A percentile compares a stretch with the other conserved stretches of the same genome.
Evolutionary conservation across 2,329 filamentous ascomycete genomes (phyloP).

Genomic region (Sphaerulina musiva): DNA sequence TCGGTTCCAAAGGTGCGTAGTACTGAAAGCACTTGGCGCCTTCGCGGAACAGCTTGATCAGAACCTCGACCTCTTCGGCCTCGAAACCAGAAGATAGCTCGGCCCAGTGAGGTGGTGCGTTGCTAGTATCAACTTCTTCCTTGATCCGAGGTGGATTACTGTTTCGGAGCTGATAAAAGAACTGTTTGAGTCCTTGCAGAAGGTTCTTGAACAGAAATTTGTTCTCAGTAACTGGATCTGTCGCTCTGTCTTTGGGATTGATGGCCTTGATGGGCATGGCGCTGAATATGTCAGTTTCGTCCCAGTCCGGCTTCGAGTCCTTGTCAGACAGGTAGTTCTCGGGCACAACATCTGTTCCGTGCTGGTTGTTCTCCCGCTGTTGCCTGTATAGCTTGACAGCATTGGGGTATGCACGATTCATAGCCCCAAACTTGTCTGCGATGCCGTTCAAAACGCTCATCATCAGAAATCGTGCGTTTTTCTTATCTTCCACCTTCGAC

Average conservation of each 20-base stretch:
- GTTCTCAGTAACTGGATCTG: conserved; percentile 90
- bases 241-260: conserved; percentile 79
- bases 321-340: conserved; percentile 83
- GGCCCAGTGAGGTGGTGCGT: conserved; percentile 82
- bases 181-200: conserved; percentile 90
- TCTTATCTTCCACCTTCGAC: conserved; percentile 84
- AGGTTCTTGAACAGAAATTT: conserved; percentile 97
- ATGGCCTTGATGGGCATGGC: conserved; percentile 95
- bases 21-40: conserved; percentile 95
- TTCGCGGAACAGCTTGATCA: conserved; percentile 95
- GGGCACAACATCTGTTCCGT: conserved; percentile 41
- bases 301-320: conserved; percentile 81
- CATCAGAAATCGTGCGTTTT: conserved; percentile 87
- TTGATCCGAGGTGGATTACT: conserved; percentile 64
- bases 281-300: conserved; percentile 94
- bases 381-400: conserved; percentile 84
- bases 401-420: conserved; percentile 95
- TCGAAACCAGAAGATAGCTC: conserved; percentile 96
- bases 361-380: conserved; percentile 49
- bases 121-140: conserved; percentile 62
- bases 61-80: conserved; percentile 91
- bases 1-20: conserved; percentile 80
- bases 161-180: conserved; percentile 87
- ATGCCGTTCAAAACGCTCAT: conserved; percentile 98
- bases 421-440: conserved; percentile 93